Evolutionary conservation across 345 rosid species (phyloP).

Genomic region (Hevea brasiliensis): DNA sequence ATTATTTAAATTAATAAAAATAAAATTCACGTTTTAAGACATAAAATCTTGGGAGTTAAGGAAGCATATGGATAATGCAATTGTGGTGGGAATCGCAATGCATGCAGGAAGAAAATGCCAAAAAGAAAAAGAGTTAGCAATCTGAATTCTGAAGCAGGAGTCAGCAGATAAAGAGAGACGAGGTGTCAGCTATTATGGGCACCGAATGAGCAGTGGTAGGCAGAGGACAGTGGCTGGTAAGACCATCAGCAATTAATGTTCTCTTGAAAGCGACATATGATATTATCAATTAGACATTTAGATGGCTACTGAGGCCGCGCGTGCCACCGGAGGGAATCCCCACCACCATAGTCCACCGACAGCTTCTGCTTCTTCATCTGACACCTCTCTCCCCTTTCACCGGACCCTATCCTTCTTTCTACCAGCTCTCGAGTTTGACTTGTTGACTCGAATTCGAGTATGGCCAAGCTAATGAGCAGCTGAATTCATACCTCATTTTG

Average conservation of each 20-base stretch:
- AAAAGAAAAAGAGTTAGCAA: not conserved
- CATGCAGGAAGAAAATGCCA: slow-evolving; percentile 2
- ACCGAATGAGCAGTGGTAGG: slow-evolving; percentile 22
- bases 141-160: no score
- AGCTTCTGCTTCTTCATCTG: not conserved
- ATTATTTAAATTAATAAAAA: no score
- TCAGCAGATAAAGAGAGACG: not conserved
- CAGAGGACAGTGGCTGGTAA: no score
- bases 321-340: slow-evolving; percentile 20
- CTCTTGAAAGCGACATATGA: slow-evolving; percentile 29
- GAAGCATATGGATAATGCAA: no score
- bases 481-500: no score
- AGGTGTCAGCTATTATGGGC: slow-evolving; percentile 31
- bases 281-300: slow-evolving; percentile 26
- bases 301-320: slow-evolving; percentile 30
- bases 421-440: not conserved
- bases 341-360: slow-evolving; percentile 26
- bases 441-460: not conserved
- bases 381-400: not conserved
- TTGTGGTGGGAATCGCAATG: no score
- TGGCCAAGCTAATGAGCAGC: no score
- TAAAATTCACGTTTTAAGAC: no score
- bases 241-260: not conserved
- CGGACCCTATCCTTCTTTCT: slow-evolving; percentile 18
- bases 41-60: no score